Percentiles rank a stretch among this genome's conserved stretches.
Conservation (phyloP, 2,329 filamentous ascomycete species). For the Neonectria punicea region DNA sequence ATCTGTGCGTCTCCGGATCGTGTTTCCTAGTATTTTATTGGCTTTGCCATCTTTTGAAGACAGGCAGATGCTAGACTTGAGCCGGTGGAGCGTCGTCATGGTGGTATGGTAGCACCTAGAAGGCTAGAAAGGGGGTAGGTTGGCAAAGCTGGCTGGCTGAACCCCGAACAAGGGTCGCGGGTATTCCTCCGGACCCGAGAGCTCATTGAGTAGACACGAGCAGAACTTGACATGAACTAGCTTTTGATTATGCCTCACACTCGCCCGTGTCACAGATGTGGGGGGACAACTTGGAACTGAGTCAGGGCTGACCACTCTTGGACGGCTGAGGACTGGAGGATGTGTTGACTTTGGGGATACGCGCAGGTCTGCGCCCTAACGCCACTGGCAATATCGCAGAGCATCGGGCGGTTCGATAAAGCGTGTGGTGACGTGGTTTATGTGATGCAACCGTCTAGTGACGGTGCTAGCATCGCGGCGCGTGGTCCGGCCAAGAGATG, state of each 20-base stretch:
- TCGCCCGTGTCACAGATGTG: neutral
- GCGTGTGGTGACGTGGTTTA: slow-evolving; percentile 1
- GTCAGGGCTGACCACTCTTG: neutral
- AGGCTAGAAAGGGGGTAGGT: slow-evolving; percentile 13
- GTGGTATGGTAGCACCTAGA: slow-evolving; percentile 3
- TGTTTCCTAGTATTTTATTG: slow-evolving; percentile 5
- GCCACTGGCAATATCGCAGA: neutral
- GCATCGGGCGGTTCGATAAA: neutral
- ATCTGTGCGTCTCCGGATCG: neutral
- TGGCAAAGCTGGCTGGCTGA: slow-evolving; percentile 15
- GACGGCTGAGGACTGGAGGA: neutral
- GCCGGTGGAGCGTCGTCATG: slow-evolving; percentile 21
- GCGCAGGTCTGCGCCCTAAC: neutral
- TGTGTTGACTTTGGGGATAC: neutral
- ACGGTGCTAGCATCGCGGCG: neutral
- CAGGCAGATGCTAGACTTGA: neutral
- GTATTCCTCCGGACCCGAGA: no score
- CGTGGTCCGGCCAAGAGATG: slow-evolving; percentile 1
- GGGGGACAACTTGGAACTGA: neutral
- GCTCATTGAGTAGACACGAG: neutral
- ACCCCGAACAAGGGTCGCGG: neutral
- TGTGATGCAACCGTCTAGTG: slow-evolving; percentile 5
- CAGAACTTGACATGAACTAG: neutral
- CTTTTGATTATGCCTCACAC: neutral
- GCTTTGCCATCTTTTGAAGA: slow-evolving; percentile 21